Evolutionary conservation across 495 filamentous ascomycete species (phyloP).

Genomic region (Lentithecium fluviatile): DNA sequence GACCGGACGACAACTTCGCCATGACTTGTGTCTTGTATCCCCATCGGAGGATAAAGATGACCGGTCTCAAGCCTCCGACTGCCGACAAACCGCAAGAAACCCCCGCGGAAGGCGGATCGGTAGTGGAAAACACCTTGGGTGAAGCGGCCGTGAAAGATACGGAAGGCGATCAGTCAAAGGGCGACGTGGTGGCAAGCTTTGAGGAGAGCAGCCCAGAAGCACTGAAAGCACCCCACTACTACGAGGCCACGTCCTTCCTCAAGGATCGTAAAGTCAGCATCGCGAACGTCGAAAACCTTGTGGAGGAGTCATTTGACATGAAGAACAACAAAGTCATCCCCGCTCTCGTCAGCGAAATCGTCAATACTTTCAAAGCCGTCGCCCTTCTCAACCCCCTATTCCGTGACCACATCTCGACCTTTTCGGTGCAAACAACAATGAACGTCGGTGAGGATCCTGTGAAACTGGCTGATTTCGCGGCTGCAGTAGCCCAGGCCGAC

Average conservation of each 20-base stretch:
- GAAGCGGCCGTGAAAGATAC: conserved; percentile 56
- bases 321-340: conserved; percentile 75
- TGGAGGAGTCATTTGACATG: conserved; percentile 83
- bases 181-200: conserved; percentile 95
- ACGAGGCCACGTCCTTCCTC: conserved; percentile 89
- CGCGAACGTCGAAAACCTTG: conserved; percentile 89
- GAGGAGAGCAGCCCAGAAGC: conserved; percentile 67
- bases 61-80: conserved; percentile 68
- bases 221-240: conserved; percentile 48
- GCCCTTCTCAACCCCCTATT: conserved; percentile 92
- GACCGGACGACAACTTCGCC: conserved; percentile 60
- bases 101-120: conserved; percentile 41
- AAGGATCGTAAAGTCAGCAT: conserved; percentile 86
- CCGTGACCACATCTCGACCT: conserved; percentile 94
- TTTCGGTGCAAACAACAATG: conserved; percentile 90
- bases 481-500: conserved; percentile 88
- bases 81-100: conserved; percentile 43
- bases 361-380: conserved; percentile 97
- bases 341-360: conserved; percentile 93
- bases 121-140: conserved; percentile 32
- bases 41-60: conserved; percentile 89
- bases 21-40: conserved; percentile 94
- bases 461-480: conserved; percentile 95
- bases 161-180: conserved; percentile 65
- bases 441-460: conserved; percentile 93